Percentiles rank a stretch among this genome's conserved stretches.
These are phyloP conservation scores for Phytophthora nicotianae DNA, from an alignment of 352 stramenopile genomes.

Conservation along the genomic window DNA sequence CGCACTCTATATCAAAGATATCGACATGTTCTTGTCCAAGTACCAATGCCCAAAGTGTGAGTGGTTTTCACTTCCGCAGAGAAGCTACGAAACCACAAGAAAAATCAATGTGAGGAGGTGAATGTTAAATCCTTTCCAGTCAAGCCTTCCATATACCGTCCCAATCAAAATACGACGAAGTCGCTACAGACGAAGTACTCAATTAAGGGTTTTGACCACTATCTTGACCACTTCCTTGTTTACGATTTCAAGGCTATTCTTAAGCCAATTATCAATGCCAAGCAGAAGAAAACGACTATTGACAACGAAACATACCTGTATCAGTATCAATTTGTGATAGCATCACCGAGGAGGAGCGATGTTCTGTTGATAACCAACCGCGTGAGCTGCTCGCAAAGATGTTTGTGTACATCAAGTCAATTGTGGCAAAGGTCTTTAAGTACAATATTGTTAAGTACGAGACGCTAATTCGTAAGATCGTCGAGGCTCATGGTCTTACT, in stretches of 20 bases:
- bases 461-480: no score
- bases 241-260: no score
- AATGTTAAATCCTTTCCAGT: no score
- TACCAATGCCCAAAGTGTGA: not conserved
- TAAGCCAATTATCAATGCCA: no score
- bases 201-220: not conserved
- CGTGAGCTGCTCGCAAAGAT: conserved; percentile 17
- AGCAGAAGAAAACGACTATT: conserved; percentile 10
- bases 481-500: no score
- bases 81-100: no score
- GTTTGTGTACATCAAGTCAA: conserved; percentile 24
- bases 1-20: conserved; percentile 1
- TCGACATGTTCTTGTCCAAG: not conserved
- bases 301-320: conserved; percentile 22
- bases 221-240: conserved; percentile 1
- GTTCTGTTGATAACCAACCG: conserved; percentile 24
- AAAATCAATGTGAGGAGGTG: no score
- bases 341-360: conserved; percentile 17
- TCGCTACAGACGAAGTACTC: not conserved
- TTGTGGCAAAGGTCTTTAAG: no score
- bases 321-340: conserved; percentile 21
- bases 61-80: no score
- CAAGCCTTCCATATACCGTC: not conserved
- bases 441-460: no score
- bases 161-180: not conserved